These are phyloP conservation scores for Fraxinus albicans DNA, from an alignment of 305 asterid species.

Conservation along the genomic window DNA sequence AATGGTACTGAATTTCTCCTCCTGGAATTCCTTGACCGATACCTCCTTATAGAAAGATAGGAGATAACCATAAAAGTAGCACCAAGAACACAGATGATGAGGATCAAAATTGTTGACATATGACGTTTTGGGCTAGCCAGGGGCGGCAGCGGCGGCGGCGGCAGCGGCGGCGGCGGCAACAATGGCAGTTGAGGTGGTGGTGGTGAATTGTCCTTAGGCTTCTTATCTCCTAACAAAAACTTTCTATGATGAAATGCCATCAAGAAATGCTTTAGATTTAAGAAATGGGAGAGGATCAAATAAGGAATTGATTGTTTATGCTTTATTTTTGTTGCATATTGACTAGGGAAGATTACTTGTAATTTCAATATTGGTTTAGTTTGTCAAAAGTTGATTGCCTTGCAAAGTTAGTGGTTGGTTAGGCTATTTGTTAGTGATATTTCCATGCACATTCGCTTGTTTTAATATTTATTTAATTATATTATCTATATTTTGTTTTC, in stretches of 20 bases:
- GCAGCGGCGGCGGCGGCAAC: neutral
- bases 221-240: neutral
- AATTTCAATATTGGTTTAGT: neutral
- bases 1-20: conserved; percentile 12
- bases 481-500: neutral
- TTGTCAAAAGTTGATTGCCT: neutral
- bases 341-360: conserved; percentile 9
- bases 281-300: neutral
- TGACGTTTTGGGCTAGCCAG: conserved; percentile 18
- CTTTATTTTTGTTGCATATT: neutral
- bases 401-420: neutral
- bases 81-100: conserved; percentile 53
- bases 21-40: conserved; percentile 18
- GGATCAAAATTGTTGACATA: conserved; percentile 35
- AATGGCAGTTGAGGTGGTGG: neutral
- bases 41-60: conserved; percentile 36
- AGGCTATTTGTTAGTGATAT: neutral
- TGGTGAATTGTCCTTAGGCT: neutral
- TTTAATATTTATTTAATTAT: neutral
- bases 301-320: neutral
- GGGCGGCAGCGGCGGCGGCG: conserved; percentile 16
- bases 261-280: neutral
- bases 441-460: neutral
- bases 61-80: conserved; percentile 40
- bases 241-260: conserved; percentile 31